Evolutionary conservation across 441 rosid species (phyloP).

Genomic region (Euphorbia celastroides): DNA sequence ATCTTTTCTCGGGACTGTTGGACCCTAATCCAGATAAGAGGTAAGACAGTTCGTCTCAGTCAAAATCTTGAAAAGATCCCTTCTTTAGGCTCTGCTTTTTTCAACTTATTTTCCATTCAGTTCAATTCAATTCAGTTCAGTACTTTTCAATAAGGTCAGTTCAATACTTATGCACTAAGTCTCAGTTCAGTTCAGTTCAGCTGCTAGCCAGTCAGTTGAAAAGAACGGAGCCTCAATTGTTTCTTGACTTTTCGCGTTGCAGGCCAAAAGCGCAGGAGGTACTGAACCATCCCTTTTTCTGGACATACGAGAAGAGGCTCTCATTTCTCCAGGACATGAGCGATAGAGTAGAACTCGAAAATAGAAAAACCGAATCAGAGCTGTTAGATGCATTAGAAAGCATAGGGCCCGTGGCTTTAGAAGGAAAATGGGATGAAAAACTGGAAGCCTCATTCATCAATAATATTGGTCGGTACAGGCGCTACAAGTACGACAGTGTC

Average conservation of each 20-base stretch:
- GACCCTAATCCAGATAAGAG: slow-evolving; percentile 66
- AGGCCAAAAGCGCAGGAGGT: slow-evolving; percentile 70
- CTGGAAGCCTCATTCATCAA: slow-evolving; percentile 61
- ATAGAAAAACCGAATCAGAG: slow-evolving; percentile 56
- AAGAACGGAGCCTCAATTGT: no score
- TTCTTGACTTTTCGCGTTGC: slow-evolving; percentile 10
- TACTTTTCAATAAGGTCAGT: no score
- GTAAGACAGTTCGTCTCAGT: slow-evolving; percentile 24
- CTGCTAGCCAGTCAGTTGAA: no score
- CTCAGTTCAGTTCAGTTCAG: no score
- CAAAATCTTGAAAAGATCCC: not conserved
- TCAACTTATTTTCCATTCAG: not conserved
- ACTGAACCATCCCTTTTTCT: slow-evolving; percentile 69
- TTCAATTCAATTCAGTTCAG: no score
- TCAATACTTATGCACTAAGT: no score
- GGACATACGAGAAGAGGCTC: slow-evolving; percentile 66
- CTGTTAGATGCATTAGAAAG: slow-evolving; percentile 65
- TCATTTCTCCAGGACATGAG: slow-evolving; percentile 83
- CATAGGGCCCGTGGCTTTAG: slow-evolving; percentile 49
- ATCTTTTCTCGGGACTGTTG: slow-evolving; percentile 61
- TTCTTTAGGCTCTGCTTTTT: no score
- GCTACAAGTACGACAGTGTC: slow-evolving; percentile 62
- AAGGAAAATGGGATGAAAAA: slow-evolving; percentile 86
- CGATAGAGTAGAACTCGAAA: slow-evolving; percentile 78
- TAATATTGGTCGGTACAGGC: slow-evolving; percentile 77